A percentile compares a stretch with the other conserved stretches of the same genome.
These are phyloP conservation scores for Quercus tomentella DNA, from an alignment of 331 rosid genomes.

Conservation along the genomic window DNA sequence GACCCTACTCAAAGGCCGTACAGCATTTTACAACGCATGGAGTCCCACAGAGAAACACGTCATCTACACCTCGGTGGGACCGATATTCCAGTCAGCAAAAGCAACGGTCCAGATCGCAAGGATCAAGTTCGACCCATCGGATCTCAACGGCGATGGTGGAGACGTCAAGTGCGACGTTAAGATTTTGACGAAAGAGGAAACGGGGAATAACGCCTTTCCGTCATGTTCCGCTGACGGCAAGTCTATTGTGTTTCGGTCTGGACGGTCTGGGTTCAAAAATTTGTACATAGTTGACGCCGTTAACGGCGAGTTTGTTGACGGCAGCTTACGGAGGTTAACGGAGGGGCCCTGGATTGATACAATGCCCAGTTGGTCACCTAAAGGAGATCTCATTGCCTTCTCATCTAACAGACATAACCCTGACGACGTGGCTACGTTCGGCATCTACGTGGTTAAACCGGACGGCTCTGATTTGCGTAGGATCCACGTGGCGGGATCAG, in stretches of 20 bases:
- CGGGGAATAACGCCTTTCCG: constrained; percentile 78
- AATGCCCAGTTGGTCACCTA: constrained; percentile 91
- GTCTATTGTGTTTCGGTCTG: constrained; percentile 68
- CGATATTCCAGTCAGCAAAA: constrained; percentile 45
- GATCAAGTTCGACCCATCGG: constrained; percentile 35
- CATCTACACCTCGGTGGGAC: constrained; percentile 72
- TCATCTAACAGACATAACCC: constrained; percentile 72
- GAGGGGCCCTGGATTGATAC: constrained; percentile 81
- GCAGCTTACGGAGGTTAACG: constrained; percentile 50
- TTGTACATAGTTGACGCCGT: constrained; percentile 65
- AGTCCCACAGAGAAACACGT: constrained; percentile 57
- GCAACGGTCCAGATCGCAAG: constrained; percentile 73
- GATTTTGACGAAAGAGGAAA: constrained; percentile 49
- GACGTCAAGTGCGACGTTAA: constrained; percentile 34
- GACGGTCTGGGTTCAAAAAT: constrained; percentile 70
- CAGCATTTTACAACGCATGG: constrained; percentile 64
- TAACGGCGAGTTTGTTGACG: constrained; percentile 56
- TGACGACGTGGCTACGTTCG: constrained; percentile 32
- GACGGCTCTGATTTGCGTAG: constrained; percentile 69
- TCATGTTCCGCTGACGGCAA: constrained; percentile 76
- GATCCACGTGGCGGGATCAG: constrained; percentile 46
- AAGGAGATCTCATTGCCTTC: constrained; percentile 76
- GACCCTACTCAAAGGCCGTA: constrained; percentile 50
- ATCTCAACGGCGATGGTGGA: constrained; percentile 26
- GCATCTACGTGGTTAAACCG: constrained; percentile 59